Percentiles rank a stretch among this genome's conserved stretches.
These are phyloP conservation scores for Hericium rajendrae DNA, from an alignment of 768 basidiomycete species.

Conservation along the genomic window DNA sequence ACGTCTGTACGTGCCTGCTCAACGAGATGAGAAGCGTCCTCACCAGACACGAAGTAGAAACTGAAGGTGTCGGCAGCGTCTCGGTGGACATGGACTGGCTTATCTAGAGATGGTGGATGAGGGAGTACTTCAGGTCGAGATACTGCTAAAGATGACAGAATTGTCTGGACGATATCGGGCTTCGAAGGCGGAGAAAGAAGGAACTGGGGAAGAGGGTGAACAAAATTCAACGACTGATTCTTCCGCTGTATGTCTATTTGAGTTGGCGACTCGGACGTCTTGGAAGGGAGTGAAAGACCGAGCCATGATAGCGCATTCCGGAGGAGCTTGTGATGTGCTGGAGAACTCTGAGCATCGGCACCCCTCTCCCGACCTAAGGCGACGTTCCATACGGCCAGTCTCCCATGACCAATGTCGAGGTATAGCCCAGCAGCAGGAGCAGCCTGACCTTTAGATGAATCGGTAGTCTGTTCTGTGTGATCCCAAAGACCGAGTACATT, in stretches of 20 bases:
- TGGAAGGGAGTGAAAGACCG: background rate
- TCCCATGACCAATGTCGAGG: background rate
- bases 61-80: slow-evolving; percentile 67
- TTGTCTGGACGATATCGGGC: slow-evolving; percentile 29
- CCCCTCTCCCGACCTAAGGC: background rate
- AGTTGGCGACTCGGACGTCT: background rate
- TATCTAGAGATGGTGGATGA: slow-evolving; percentile 4
- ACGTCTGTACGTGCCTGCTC: slow-evolving; percentile 25
- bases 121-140: slow-evolving; percentile 17
- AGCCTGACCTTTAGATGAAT: background rate
- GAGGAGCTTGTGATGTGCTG: background rate
- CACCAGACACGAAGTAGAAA: slow-evolving; percentile 33
- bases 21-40: slow-evolving; percentile 24
- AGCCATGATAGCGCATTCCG: background rate
- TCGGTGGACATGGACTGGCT: slow-evolving; percentile 32
- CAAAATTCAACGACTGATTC: slow-evolving; percentile 32
- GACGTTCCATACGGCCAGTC: background rate
- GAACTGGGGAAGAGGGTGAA: slow-evolving; percentile 44
- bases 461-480: background rate
- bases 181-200: slow-evolving; percentile 38
- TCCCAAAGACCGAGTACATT: background rate
- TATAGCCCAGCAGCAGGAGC: background rate
- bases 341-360: too few species aligned
- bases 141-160: slow-evolving; percentile 27
- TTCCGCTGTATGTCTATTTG: background rate